phyloP scores from a whole-genome alignment of 129 eudicot genomes.

The Artemisia argyi region DNA sequence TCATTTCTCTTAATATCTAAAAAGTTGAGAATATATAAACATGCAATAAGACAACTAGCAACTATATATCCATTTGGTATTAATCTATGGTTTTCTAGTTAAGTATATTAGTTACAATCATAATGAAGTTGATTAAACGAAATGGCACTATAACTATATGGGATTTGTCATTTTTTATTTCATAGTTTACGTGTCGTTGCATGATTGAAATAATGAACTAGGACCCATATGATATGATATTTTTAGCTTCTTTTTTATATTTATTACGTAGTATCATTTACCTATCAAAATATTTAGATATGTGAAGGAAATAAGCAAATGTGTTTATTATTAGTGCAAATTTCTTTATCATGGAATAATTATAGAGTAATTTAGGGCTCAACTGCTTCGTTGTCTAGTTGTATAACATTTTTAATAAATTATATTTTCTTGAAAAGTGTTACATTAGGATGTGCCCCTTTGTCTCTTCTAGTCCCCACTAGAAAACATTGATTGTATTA shows the following conservation, averaged over 20 bases:
- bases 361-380: conserved; percentile 28
- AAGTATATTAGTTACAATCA: conserved; percentile 11
- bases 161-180: conserved; percentile 24
- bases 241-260: conserved; percentile 23
- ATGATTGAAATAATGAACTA: conserved; percentile 20
- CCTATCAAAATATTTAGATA: conserved; percentile 15
- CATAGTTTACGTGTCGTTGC: conserved; percentile 21
- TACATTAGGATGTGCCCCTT: conserved; percentile 39
- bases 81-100: background rate
- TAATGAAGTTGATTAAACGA: conserved; percentile 6
- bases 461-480: conserved; percentile 49
- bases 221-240: conserved; percentile 30
- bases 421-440: conserved; percentile 34
- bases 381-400: conserved; percentile 35
- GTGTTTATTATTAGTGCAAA: conserved; percentile 22
- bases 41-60: background rate
- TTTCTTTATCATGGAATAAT: conserved; percentile 38
- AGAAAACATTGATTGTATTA: conserved; percentile 26
- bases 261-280: conserved; percentile 25
- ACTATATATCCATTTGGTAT: background rate
- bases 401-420: conserved; percentile 9
- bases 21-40: no score
- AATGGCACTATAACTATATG: conserved; percentile 23
- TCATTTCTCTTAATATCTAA: no score
- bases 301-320: conserved; percentile 10